Evolutionary conservation across 2,329 filamentous ascomycete genomes (phyloP).

Genomic region (Alternaria metachromatica): DNA sequence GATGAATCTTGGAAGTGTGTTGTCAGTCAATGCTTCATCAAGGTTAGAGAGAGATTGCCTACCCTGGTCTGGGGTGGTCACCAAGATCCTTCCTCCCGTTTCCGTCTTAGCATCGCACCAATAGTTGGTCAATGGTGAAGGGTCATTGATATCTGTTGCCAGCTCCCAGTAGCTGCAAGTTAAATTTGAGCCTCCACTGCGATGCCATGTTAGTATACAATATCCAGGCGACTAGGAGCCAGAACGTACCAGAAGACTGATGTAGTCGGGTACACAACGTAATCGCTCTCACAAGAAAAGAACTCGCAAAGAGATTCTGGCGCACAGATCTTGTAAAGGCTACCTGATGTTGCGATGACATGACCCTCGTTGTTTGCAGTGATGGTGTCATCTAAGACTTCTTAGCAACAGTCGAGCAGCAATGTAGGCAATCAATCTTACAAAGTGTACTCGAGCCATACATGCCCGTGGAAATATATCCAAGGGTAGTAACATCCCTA

Average conservation of each 20-base stretch:
- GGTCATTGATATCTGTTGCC: conserved; percentile 15
- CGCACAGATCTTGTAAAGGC: conserved; percentile 12
- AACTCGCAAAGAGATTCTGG: conserved; percentile 10
- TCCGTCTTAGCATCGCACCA: conserved; percentile 19
- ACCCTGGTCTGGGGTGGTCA: conserved; percentile 13
- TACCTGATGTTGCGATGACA: conserved; percentile 13
- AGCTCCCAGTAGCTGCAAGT: conserved; percentile 18
- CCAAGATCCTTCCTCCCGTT: conserved; percentile 11
- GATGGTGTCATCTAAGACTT: conserved; percentile 13
- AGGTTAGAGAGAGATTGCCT: not conserved
- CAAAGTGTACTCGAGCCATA: conserved; percentile 17
- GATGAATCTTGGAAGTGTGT: not conserved
- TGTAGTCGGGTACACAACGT: conserved; percentile 2
- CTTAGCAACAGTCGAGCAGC: not conserved
- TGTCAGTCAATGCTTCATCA: not conserved
- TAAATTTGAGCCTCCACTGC: conserved; percentile 7
- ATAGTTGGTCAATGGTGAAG: conserved; percentile 16
- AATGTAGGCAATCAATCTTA: not conserved
- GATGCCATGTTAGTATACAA: not conserved
- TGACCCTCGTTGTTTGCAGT: conserved; percentile 12
- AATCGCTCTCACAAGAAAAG: conserved; percentile 14
- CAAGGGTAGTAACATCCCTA: conserved; percentile 16
- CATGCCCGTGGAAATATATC: conserved; percentile 12
- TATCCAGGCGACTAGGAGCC: not conserved
- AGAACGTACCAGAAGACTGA: conserved; percentile 11